A percentile compares a stretch with the other conserved stretches of the same genome.
phyloP scores from a whole-genome alignment of 1,284 basidiomycete species.

The Sanghuangporus weigelae region DNA sequence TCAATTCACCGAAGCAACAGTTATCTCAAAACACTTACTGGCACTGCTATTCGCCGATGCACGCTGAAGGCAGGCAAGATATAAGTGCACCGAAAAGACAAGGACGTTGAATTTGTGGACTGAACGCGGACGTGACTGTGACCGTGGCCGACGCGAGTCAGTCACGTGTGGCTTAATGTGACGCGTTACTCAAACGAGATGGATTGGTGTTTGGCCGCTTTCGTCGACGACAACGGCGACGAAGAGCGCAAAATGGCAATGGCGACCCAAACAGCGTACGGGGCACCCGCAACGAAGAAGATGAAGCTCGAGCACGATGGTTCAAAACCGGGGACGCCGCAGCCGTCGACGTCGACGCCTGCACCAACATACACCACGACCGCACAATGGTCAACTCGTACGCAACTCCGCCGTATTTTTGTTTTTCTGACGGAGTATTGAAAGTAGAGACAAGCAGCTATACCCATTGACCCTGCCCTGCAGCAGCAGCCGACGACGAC shows the following conservation, averaged over 20 bases:
- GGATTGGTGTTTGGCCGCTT: background rate
- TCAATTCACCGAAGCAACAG: background rate
- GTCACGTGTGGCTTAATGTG: background rate
- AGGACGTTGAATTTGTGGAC: background rate
- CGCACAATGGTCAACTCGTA: conserved; percentile 42
- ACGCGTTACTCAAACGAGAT: background rate
- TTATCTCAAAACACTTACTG: background rate
- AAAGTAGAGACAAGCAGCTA: conserved; percentile 33
- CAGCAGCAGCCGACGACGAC: conserved; percentile 46
- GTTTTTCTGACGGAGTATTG: conserved; percentile 18
- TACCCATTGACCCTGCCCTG: conserved; percentile 64
- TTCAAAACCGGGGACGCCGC: conserved; percentile 5
- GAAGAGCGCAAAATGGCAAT: conserved; percentile 10
- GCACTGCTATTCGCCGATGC: background rate
- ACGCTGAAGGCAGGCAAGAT: background rate
- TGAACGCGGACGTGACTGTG: background rate
- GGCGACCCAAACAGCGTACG: conserved; percentile 9
- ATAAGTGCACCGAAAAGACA: background rate
- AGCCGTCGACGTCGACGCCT: conserved; percentile 23
- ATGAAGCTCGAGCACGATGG: conserved; percentile 18
- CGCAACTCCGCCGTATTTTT: conserved; percentile 18
- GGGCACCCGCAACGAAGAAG: conserved; percentile 16
- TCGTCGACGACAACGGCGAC: conserved; percentile 3
- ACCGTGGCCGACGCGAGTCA: background rate
- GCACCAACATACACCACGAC: conserved; percentile 27